These are phyloP conservation scores for Yamadazyma scolyti DNA, from an alignment of 805 yeast genomes.

Conservation along the genomic window DNA sequence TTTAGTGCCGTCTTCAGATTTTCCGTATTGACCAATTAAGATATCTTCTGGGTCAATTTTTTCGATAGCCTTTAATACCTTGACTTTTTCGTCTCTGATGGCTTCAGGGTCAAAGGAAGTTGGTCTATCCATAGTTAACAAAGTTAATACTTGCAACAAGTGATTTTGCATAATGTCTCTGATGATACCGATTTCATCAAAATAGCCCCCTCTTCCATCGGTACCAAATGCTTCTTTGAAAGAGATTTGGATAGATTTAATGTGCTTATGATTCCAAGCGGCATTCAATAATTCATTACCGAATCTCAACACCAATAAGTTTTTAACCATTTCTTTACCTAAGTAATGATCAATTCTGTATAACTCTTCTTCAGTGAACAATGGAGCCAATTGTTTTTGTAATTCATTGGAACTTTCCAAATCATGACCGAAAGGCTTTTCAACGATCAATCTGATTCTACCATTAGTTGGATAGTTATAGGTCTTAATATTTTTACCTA, in stretches of 20 bases:
- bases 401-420: conserved; percentile 72
- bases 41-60: conserved; percentile 64
- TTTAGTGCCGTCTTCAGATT: conserved; percentile 80
- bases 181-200: conserved; percentile 90
- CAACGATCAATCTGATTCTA: conserved; percentile 75
- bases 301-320: conserved; percentile 81
- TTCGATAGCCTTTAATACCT: conserved; percentile 78
- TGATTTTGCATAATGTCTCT: conserved; percentile 99
- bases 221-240: conserved; percentile 99
- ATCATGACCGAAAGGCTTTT: conserved; percentile 97
- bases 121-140: conserved; percentile 95
- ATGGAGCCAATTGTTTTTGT: conserved; percentile 74
- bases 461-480: conserved; percentile 66
- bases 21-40: conserved; percentile 82
- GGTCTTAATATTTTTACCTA: conserved; percentile 69
- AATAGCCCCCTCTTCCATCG: conserved; percentile 98
- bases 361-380: conserved; percentile 86
- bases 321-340: conserved; percentile 98
- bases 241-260: conserved; percentile 78
- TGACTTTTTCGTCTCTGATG: conserved; percentile 93
- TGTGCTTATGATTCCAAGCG: conserved; percentile 82
- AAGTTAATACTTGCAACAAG: conserved; percentile 84
- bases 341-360: conserved; percentile 96
- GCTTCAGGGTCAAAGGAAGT: conserved; percentile 88
- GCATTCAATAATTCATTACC: conserved; percentile 85